Conservation (phyloP, 257 asterid species). For the Lantana camara region DNA sequence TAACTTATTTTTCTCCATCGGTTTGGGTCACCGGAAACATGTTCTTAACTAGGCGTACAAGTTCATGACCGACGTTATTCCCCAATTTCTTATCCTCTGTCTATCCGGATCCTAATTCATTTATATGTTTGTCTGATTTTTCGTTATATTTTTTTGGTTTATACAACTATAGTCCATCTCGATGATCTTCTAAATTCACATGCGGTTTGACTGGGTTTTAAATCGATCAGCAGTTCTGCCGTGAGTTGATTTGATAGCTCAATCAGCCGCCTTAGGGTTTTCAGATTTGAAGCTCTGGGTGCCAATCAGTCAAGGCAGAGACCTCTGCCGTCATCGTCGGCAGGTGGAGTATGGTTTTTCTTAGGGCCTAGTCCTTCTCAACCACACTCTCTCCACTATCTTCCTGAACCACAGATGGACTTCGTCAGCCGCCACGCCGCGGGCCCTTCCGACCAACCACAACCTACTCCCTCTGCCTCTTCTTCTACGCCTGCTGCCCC, state of each 20-base stretch:
- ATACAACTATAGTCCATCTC: neutral
- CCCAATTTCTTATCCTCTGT: neutral
- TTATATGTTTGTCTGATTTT: neutral
- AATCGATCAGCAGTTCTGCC: slow-evolving; percentile 34
- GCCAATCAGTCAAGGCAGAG: slow-evolving; percentile 95
- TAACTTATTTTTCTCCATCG: no score
- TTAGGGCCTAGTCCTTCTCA: slow-evolving; percentile 71
- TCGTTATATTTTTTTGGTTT: no score
- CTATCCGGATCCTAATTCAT: no score
- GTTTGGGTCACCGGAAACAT: no score
- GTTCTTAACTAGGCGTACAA: neutral
- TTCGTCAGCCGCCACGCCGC: slow-evolving; percentile 67
- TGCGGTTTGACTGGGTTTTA: slow-evolving; percentile 37
- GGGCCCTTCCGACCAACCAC: slow-evolving; percentile 41
- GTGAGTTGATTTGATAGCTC: slow-evolving; percentile 32
- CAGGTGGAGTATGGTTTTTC: slow-evolving; percentile 93
- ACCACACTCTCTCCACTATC: slow-evolving; percentile 77
- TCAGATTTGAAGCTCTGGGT: slow-evolving; percentile 91
- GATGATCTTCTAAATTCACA: slow-evolving; percentile 28
- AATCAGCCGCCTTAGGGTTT: slow-evolving; percentile 42
- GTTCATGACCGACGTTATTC: slow-evolving; percentile 12
- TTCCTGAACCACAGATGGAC: slow-evolving; percentile 81
- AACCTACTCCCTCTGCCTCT: slow-evolving; percentile 39
- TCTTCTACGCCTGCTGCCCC: slow-evolving; percentile 46
- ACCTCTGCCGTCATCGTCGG: slow-evolving; percentile 80